Percentiles rank a stretch among this genome's conserved stretches.
These are phyloP conservation scores for Primulina tabacum DNA, from an alignment of 257 asterid genomes.

Conservation along the genomic window DNA sequence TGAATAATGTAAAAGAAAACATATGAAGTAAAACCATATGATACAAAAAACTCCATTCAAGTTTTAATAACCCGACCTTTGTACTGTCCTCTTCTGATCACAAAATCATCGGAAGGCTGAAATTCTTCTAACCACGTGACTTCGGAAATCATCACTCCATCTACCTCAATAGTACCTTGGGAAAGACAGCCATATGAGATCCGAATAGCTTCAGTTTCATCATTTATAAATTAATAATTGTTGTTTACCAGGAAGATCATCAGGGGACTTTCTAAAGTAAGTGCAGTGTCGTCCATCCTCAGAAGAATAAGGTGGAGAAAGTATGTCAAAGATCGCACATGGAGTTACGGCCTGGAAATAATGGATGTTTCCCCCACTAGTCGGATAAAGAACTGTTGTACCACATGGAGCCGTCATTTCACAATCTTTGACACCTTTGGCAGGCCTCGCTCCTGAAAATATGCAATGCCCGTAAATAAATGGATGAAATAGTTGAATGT, in stretches of 20 bases:
- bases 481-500: neutral
- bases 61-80: slow-evolving; percentile 79
- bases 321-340: slow-evolving; percentile 94
- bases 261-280: slow-evolving; percentile 67
- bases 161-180: slow-evolving; percentile 69
- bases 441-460: slow-evolving; percentile 72
- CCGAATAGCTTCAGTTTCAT: neutral
- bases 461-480: neutral
- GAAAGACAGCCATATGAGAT: slow-evolving; percentile 1
- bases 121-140: slow-evolving; percentile 88
- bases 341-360: slow-evolving; percentile 90
- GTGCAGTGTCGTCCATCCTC: slow-evolving; percentile 95
- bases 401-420: slow-evolving; percentile 86
- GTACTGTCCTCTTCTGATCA: slow-evolving; percentile 86
- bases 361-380: slow-evolving; percentile 88
- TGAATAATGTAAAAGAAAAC: slow-evolving; percentile 1
- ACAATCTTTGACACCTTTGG: slow-evolving; percentile 62
- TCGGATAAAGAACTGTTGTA: slow-evolving; percentile 84
- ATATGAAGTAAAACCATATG: slow-evolving; percentile 27
- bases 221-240: neutral
- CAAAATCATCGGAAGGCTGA: slow-evolving; percentile 88
- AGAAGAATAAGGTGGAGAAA: slow-evolving; percentile 91
- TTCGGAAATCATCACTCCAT: slow-evolving; percentile 61
- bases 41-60: slow-evolving; percentile 40
- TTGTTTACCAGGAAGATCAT: slow-evolving; percentile 74